Conservation (phyloP, 1,139 yeast species). For the Yamadazyma kanchanaburiensis region DNA sequence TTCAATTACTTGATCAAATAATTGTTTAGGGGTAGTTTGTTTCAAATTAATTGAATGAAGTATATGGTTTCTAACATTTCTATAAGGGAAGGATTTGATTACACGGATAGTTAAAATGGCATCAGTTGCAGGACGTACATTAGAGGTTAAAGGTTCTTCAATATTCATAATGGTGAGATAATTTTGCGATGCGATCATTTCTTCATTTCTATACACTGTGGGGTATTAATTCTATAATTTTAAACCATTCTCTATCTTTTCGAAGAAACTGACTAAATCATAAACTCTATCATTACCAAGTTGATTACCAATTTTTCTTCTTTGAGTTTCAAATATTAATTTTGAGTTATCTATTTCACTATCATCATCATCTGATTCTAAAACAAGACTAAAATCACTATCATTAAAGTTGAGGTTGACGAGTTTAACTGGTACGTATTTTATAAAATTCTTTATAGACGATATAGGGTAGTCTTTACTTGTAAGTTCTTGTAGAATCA, state of each 20-base stretch:
- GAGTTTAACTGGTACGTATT: constrained; percentile 13
- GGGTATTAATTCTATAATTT: constrained; percentile 7
- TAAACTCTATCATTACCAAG: constrained; percentile 22
- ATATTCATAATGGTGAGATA: constrained; percentile 8
- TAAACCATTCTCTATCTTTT: constrained; percentile 23
- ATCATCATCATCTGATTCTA: constrained; percentile 14
- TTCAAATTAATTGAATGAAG: constrained; percentile 71
- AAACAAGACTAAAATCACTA: constrained; percentile 14
- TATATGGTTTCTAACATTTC: constrained; percentile 83
- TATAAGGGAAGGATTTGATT: constrained; percentile 86
- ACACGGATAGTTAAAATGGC: constrained; percentile 82
- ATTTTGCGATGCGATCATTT: constrained; percentile 1
- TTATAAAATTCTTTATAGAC: constrained; percentile 12
- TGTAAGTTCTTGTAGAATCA: constrained; percentile 11
- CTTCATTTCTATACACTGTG: constrained; percentile 6
- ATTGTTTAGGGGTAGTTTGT: constrained; percentile 60
- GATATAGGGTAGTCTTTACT: constrained; percentile 8
- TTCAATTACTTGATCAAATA: constrained; percentile 44
- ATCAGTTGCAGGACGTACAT: constrained; percentile 63
- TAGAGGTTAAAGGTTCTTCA: constrained; percentile 65
- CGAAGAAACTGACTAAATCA: constrained; percentile 23
- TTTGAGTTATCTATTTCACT: constrained; percentile 19
- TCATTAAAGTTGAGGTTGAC: constrained; percentile 12
- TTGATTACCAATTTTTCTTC: constrained; percentile 19
- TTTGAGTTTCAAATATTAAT: constrained; percentile 24